phyloP scores from a whole-genome alignment of 2,329 filamentous ascomycete species.

The Parasarocladium wereldwijsianum region DNA sequence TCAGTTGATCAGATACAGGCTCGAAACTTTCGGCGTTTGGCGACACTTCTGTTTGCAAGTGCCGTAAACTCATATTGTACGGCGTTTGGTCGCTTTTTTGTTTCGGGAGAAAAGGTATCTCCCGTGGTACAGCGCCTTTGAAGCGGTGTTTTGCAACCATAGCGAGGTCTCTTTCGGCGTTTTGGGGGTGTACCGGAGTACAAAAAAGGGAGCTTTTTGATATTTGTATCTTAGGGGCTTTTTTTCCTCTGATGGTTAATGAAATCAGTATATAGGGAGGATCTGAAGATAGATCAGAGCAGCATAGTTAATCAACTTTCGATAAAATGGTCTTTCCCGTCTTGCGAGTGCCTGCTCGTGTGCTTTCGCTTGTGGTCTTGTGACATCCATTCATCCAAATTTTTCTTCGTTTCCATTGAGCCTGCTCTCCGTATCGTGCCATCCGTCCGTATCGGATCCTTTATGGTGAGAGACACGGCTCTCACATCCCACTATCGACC shows the following conservation, averaged over 20 bases:
- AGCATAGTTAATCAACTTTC: no score
- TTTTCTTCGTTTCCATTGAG: no score
- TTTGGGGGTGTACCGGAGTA: neutral
- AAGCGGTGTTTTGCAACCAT: neutral
- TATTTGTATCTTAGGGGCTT: slow-evolving; percentile 3
- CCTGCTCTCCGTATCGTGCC: neutral
- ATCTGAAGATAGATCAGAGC: no score
- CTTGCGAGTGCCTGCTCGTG: no score
- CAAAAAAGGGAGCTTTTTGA: no score
- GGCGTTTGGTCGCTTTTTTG: neutral
- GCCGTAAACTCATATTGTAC: no score
- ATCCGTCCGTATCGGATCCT: no score
- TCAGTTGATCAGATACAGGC: slow-evolving; percentile 3
- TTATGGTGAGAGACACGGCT: neutral
- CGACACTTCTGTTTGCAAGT: no score
- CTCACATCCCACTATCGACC: slow-evolving; percentile 8
- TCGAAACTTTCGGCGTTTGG: neutral
- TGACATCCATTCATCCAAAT: neutral
- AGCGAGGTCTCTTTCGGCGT: neutral
- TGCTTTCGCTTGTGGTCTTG: neutral
- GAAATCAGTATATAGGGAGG: slow-evolving; percentile 3
- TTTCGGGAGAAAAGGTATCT: neutral
- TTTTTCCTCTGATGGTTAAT: neutral
- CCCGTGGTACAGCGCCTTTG: neutral
- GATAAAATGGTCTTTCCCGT: no score